These are phyloP conservation scores for Talaromyces proteolyticus DNA, from an alignment of 495 filamentous ascomycete genomes.

Conservation along the genomic window DNA sequence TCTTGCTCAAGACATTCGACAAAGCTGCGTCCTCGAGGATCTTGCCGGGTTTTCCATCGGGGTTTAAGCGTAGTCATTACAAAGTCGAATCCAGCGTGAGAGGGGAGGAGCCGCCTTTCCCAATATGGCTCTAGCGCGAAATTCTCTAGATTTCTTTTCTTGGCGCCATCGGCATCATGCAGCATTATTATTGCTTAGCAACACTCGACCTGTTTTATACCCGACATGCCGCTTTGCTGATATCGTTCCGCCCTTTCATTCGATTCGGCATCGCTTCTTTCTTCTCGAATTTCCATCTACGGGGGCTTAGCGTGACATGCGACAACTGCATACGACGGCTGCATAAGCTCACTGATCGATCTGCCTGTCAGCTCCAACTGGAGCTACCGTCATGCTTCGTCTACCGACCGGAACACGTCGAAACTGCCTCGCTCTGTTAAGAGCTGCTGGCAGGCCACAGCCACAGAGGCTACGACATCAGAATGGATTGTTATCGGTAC, in stretches of 20 bases:
- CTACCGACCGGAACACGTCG: not conserved
- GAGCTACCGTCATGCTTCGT: slow-evolving; percentile 8
- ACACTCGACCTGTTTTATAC: too few species aligned
- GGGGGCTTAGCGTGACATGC: not conserved
- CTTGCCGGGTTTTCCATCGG: not conserved
- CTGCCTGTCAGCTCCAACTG: slow-evolving; percentile 1
- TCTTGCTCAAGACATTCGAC: too few species aligned
- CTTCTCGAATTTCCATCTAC: too few species aligned
- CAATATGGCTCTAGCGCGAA: slow-evolving; percentile 4
- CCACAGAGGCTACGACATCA: not conserved
- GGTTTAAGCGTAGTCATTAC: not conserved
- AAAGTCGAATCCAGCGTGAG: not conserved
- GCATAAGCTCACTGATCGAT: slow-evolving; percentile 1
- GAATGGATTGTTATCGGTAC: slow-evolving; percentile 14
- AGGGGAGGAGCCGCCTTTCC: slow-evolving; percentile 2
- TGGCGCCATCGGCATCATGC: slow-evolving; percentile 8
- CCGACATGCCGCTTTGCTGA: too few species aligned
- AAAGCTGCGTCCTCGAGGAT: not conserved
- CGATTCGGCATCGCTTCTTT: too few species aligned
- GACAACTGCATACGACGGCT: not conserved
- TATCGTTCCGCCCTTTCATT: too few species aligned
- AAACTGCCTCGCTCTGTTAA: not conserved
- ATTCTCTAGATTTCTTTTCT: slow-evolving; percentile 1
- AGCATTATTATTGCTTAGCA: too few species aligned
- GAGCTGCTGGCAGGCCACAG: not conserved